A percentile compares a stretch with the other conserved stretches of the same genome.
phyloP scores from a whole-genome alignment of 2,329 filamentous ascomycete species.

The Didymella pomorum region DNA sequence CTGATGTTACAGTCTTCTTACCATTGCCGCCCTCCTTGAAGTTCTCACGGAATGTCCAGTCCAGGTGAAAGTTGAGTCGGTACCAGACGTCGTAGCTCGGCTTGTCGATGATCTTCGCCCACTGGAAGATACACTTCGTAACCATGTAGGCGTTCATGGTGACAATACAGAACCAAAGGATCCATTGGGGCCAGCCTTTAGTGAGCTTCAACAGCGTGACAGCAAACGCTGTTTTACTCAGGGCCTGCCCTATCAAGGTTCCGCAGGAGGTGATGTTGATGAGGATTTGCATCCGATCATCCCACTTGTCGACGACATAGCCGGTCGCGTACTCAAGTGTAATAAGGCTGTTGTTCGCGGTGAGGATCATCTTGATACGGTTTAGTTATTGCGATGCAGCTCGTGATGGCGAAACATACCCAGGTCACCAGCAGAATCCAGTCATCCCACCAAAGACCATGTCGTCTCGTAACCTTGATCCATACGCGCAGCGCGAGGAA shows the following conservation, averaged over 20 bases:
- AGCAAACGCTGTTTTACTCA: constrained; percentile 52
- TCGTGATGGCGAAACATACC: constrained; percentile 37
- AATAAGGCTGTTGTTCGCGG: constrained; percentile 57
- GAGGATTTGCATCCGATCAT: constrained; percentile 62
- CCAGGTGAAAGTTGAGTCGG: constrained; percentile 57
- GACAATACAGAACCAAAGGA: constrained; percentile 61
- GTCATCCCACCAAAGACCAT: constrained; percentile 54
- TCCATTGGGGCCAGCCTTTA: constrained; percentile 53
- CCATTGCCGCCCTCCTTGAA: constrained; percentile 63
- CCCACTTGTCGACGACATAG: constrained; percentile 59
- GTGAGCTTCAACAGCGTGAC: constrained; percentile 55
- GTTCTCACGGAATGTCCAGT: constrained; percentile 49
- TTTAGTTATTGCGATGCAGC: constrained; percentile 14
- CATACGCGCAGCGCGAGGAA: constrained; percentile 50
- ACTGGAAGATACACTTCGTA: constrained; percentile 60
- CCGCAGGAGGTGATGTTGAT: constrained; percentile 57
- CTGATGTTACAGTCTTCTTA: constrained; percentile 34
- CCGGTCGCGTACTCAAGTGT: constrained; percentile 59
- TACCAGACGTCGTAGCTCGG: constrained; percentile 58
- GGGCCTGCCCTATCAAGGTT: constrained; percentile 49
- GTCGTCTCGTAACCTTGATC: constrained; percentile 49
- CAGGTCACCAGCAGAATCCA: constrained; percentile 50
- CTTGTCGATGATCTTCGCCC: constrained; percentile 58
- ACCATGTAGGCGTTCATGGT: constrained; percentile 60
- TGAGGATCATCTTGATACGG: constrained; percentile 50